Evolutionary conservation across 2,329 filamentous ascomycete species (phyloP).

Genomic region (Fusarium vanettenii): DNA sequence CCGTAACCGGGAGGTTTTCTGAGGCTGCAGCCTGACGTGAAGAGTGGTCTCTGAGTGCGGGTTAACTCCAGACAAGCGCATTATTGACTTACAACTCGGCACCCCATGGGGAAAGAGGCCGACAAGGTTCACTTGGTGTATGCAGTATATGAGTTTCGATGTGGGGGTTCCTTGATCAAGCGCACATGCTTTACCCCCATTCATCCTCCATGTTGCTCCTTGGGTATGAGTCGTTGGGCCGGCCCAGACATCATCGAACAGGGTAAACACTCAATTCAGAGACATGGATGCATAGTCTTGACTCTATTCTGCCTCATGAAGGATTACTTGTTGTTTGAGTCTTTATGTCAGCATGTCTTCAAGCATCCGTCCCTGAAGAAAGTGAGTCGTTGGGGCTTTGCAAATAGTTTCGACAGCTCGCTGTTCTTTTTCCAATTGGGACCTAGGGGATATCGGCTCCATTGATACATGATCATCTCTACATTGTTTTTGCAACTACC

Average conservation of each 20-base stretch:
- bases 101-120: background rate
- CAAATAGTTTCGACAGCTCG: background rate
- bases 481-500: too few species aligned
- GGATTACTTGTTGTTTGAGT: background rate
- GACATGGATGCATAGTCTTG: conserved; percentile 7
- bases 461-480: background rate
- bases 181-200: background rate
- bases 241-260: conserved; percentile 3
- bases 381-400: background rate
- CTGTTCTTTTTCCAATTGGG: too few species aligned
- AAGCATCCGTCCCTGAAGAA: background rate
- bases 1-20: background rate
- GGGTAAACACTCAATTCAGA: conserved; percentile 1
- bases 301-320: background rate
- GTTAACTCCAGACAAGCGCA: background rate
- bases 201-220: background rate
- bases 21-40: background rate
- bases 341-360: background rate
- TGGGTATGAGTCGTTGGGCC: background rate
- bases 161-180: background rate
- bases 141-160: background rate
- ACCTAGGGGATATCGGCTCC: too few species aligned
- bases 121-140: background rate
- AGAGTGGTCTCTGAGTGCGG: background rate
- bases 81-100: background rate